Conservation (phyloP, 2,329 filamentous ascomycete genomes). For the Cladosporium sphaerospermum region DNA sequence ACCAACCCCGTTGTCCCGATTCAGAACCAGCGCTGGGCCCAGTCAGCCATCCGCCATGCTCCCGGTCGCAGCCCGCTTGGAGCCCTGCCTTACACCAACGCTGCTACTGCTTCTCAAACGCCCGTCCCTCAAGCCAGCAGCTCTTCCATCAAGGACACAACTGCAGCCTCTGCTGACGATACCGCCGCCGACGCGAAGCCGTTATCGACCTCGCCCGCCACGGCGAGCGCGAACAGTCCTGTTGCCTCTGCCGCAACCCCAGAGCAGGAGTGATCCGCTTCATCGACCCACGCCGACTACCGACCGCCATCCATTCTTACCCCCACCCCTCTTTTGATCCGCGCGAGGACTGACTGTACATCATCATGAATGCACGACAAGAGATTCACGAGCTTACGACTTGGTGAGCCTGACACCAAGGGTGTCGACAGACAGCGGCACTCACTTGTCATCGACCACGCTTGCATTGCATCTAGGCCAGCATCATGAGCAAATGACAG, state of each 20-base stretch:
- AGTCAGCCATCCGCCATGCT: constrained; percentile 23
- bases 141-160: constrained; percentile 15
- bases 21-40: constrained; percentile 32
- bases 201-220: constrained; percentile 18
- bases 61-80: constrained; percentile 22
- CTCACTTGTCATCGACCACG: constrained; percentile 10
- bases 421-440: constrained; percentile 9
- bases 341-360: constrained; percentile 12
- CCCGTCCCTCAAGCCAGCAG: constrained; percentile 21
- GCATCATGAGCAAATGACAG: constrained; percentile 7
- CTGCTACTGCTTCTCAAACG: constrained; percentile 17
- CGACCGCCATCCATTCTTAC: constrained; percentile 2
- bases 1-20: constrained; percentile 26
- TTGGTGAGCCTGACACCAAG: constrained; percentile 5
- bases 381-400: constrained; percentile 10
- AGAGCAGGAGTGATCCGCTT: constrained; percentile 20
- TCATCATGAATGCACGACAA: constrained; percentile 12
- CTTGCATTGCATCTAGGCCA: constrained; percentile 9
- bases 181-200: constrained; percentile 18
- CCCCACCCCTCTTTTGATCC: not conserved
- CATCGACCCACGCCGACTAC: constrained; percentile 1
- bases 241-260: constrained; percentile 21
- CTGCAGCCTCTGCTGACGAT: constrained; percentile 10
- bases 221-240: constrained; percentile 20
- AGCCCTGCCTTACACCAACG: constrained; percentile 21